Base-by-base conservation (phyloP, 768 basidiomycete genomes). In the Collybia sordida region DNA sequence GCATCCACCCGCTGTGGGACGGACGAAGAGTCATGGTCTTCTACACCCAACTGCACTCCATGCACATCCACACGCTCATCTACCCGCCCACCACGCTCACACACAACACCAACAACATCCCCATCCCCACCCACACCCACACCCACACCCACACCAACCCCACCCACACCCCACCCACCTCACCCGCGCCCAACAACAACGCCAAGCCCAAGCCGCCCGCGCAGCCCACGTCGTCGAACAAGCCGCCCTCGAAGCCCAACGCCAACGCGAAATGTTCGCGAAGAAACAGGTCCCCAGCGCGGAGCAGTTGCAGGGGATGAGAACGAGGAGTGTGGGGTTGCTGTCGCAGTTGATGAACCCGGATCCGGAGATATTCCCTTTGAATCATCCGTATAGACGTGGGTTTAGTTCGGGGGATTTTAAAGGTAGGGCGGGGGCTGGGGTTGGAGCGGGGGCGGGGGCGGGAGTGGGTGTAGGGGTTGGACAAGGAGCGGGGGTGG, bases 331-430 rank as follows among this genome's bases (percentile, higher is more conserved):
- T 36, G 69, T 70, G 0, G 89, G 88, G 3, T 64, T 88, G 37
- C 68, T 90, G 47, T 80, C 80, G 22, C 81, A 81, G 63, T 67
- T 92, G 37, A 74, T 92, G 74, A 85, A 90, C 54, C 90, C 89
- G 0, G 79, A 86, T 59, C 83, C 85, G 17, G 60, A 70, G 11
- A 69, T 82, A 24, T 78, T 88, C 59, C 84, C 85, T 4, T 64
- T 66, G 1, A 75, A 71, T 35, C 85, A 85, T 63, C 80, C 84
- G 2, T 85, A 82, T 65, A 72, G 80, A 52, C 65, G 72, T 14
- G 80, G 72, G 15, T 77, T 73, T 49, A 73, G 75, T 50, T 66
- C 62, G 15, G 75, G 79, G 17, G 78, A 83, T 56, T 72, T 86
- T 42, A 67, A 64, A 50, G 59, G 59, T 37, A 50, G 47, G 12